Percentiles rank a stretch among this genome's conserved stretches.
Evolutionary conservation across 306 rosid genomes (phyloP).

Genomic region (Casuarina glauca): DNA sequence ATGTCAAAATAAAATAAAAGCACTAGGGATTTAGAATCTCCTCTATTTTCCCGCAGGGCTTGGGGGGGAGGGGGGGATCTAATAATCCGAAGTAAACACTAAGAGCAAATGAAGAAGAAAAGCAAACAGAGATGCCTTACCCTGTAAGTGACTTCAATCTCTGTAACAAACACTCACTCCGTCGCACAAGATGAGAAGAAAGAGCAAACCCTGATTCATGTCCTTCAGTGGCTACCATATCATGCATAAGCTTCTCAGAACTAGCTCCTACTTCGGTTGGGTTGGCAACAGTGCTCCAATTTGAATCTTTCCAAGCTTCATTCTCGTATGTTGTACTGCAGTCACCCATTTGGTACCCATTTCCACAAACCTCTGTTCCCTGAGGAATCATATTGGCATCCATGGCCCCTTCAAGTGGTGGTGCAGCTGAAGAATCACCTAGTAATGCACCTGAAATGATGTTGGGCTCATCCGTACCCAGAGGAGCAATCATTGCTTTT

Average conservation of each 20-base stretch:
- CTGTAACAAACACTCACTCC: conserved; percentile 62
- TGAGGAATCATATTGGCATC: conserved; percentile 29
- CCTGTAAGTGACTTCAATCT: conserved; percentile 60
- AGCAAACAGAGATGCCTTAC: conserved; percentile 39
- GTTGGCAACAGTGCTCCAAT: conserved; percentile 35
- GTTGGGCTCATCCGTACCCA: conserved; percentile 32
- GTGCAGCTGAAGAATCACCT: conserved; percentile 37
- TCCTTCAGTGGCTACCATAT: conserved; percentile 32
- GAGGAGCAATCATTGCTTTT: conserved; percentile 33
- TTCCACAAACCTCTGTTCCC: conserved; percentile 31
- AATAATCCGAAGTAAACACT: conserved; percentile 16
- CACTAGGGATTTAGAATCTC: not conserved
- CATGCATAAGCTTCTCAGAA: conserved; percentile 22
- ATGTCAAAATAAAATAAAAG: conserved; percentile 7
- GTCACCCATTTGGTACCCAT: conserved; percentile 46
- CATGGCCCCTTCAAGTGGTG: conserved; percentile 30
- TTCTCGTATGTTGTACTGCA: conserved; percentile 36
- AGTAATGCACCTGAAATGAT: conserved; percentile 30
- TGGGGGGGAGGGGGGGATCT: not conserved
- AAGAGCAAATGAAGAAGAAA: conserved; percentile 21
- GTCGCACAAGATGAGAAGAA: conserved; percentile 53
- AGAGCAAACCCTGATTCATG: conserved; percentile 41
- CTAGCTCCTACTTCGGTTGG: conserved; percentile 34
- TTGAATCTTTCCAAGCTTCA: conserved; percentile 32
- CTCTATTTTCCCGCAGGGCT: not conserved